phyloP scores from a whole-genome alignment of 2,329 filamentous ascomycete species.

The Aureobasidium sp. region DNA sequence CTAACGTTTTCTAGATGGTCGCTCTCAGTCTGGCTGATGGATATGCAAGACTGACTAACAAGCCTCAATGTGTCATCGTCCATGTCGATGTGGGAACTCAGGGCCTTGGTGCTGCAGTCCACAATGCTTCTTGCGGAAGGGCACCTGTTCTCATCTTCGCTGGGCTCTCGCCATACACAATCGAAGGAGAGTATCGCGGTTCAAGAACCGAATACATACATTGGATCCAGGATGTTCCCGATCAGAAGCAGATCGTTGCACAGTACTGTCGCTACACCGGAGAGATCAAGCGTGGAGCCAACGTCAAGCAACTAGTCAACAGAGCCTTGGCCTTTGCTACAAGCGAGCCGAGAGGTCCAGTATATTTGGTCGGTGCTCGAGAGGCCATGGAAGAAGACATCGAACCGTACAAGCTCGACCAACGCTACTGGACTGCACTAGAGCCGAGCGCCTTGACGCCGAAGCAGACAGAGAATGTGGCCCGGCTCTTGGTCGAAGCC shows the following conservation, averaged over 20 bases:
- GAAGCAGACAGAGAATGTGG: slow-evolving; percentile 52
- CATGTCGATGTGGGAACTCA: slow-evolving; percentile 80
- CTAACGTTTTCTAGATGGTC: slow-evolving; percentile 52
- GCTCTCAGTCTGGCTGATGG: slow-evolving; percentile 80
- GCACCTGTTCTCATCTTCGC: slow-evolving; percentile 73
- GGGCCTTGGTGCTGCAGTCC: slow-evolving; percentile 67
- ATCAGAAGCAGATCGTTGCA: slow-evolving; percentile 70
- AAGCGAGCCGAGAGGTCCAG: slow-evolving; percentile 69
- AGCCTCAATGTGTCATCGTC: slow-evolving; percentile 70
- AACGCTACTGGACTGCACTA: slow-evolving; percentile 63
- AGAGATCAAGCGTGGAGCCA: slow-evolving; percentile 77
- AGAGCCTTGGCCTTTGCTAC: slow-evolving; percentile 75
- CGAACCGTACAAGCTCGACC: slow-evolving; percentile 61
- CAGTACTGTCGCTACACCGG: slow-evolving; percentile 81
- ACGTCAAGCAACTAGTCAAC: slow-evolving; percentile 85
- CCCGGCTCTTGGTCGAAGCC: slow-evolving; percentile 56
- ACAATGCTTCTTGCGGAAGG: slow-evolving; percentile 69
- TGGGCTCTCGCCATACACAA: slow-evolving; percentile 67
- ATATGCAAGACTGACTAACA: slow-evolving; percentile 63
- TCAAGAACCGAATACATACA: slow-evolving; percentile 79
- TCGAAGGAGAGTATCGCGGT: slow-evolving; percentile 69
- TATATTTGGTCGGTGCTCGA: slow-evolving; percentile 69
- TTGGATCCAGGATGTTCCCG: slow-evolving; percentile 78
- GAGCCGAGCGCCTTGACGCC: slow-evolving; percentile 56
- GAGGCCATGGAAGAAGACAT: slow-evolving; percentile 86